A percentile compares a stretch with the other conserved stretches of the same genome.
phyloP scores from a whole-genome alignment of 2,329 filamentous ascomycete species.

The Ascosphaera aggregata region DNA sequence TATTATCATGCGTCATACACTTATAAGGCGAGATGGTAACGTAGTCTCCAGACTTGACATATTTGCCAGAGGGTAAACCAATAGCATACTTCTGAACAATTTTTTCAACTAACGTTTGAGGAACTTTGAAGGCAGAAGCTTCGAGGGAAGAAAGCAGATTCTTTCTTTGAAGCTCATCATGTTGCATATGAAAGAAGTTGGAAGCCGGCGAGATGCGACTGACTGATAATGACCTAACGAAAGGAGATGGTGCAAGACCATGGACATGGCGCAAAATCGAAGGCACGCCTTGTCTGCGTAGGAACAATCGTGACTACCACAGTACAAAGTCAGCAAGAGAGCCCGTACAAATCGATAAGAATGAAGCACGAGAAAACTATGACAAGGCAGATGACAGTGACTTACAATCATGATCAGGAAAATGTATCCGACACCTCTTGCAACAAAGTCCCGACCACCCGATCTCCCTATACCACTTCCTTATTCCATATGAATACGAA shows the following conservation, averaged over 20 bases:
- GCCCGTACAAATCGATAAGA: too few relatives aligned
- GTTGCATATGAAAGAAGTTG: slow-evolving; percentile 6
- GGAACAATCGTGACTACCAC: background rate
- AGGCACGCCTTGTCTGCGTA: background rate
- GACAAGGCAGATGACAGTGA: too few relatives aligned
- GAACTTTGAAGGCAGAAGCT: slow-evolving; percentile 12
- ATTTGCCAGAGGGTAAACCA: slow-evolving; percentile 51
- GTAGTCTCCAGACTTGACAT: slow-evolving; percentile 61
- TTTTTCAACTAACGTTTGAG: slow-evolving; percentile 79
- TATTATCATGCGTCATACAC: slow-evolving; percentile 78
- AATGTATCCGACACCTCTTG: too few relatives aligned
- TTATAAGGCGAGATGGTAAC: slow-evolving; percentile 47
- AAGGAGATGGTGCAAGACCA: background rate
- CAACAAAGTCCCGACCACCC: too few relatives aligned
- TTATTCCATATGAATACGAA: too few relatives aligned
- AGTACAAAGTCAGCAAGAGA: too few relatives aligned
- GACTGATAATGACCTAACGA: background rate
- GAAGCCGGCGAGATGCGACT: background rate
- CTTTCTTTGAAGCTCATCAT: slow-evolving; percentile 5
- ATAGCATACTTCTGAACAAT: slow-evolving; percentile 66
- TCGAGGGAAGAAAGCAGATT: slow-evolving; percentile 6
- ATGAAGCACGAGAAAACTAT: too few relatives aligned
- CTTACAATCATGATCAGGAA: too few relatives aligned
- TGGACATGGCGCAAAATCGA: background rate
- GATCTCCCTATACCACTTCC: too few relatives aligned